Percentiles rank a stretch among this genome's conserved stretches.
These are phyloP conservation scores for Cryptococcus neoformans DNA, from an alignment of 1,284 basidiomycete species.

Conservation along the genomic window DNA sequence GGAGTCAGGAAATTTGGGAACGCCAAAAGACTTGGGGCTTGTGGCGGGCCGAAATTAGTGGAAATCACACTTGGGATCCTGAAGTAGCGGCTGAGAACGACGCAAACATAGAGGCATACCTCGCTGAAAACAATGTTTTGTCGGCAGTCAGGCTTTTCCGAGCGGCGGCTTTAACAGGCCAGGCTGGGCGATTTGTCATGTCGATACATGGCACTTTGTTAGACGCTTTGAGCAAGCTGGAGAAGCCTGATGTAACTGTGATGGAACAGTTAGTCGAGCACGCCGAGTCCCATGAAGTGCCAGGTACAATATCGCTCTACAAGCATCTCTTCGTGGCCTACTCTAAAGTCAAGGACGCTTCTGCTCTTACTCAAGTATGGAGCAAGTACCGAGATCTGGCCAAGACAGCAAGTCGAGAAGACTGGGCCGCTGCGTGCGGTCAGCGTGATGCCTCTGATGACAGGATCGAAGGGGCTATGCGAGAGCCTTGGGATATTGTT, in stretches of 20 bases:
- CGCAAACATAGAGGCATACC: conserved; percentile 25
- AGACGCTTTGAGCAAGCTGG: conserved; percentile 56
- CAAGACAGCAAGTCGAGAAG: conserved; percentile 25
- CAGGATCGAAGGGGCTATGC: conserved; percentile 1
- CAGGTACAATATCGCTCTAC: conserved; percentile 50
- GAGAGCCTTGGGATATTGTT: conserved; percentile 55
- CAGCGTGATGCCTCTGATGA: not conserved
- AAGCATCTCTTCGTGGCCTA: conserved; percentile 63
- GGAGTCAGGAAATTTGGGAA: conserved; percentile 54
- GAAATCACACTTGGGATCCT: conserved; percentile 6
- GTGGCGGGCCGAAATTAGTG: conserved; percentile 18
- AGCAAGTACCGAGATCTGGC: conserved; percentile 56
- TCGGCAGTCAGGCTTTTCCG: conserved; percentile 72
- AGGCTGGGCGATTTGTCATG: conserved; percentile 45
- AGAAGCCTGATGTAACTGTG: conserved; percentile 59
- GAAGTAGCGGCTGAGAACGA: conserved; percentile 8
- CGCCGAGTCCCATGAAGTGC: conserved; percentile 54
- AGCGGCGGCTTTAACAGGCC: conserved; percentile 50
- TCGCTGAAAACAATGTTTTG: conserved; percentile 64
- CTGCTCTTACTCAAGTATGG: conserved; percentile 65
- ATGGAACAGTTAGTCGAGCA: conserved; percentile 68
- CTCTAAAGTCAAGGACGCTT: conserved; percentile 56
- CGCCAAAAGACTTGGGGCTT: conserved; percentile 20
- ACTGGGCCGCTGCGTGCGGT: conserved; percentile 5
- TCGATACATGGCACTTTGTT: conserved; percentile 59